These are phyloP conservation scores for Coemansia sp. DNA, from an alignment of 371 early-diverging fungal genomes.

Conservation along the genomic window DNA sequence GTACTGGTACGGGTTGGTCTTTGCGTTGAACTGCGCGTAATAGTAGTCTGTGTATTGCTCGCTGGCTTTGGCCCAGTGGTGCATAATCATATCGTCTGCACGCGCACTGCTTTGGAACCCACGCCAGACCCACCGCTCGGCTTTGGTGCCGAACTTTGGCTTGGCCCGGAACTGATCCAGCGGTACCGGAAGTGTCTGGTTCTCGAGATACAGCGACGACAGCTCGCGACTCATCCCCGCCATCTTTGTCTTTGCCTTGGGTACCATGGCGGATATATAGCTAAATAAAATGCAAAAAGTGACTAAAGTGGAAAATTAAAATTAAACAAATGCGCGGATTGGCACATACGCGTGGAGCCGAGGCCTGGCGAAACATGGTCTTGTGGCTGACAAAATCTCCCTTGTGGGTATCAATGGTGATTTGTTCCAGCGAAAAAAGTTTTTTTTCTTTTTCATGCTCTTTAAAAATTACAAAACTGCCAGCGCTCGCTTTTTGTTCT, in stretches of 20 bases:
- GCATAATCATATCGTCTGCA: slow-evolving; percentile 65
- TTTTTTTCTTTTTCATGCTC: slow-evolving; percentile 4
- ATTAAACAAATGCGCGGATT: background rate
- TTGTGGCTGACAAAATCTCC: background rate
- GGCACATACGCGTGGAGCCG: background rate
- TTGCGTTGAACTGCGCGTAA: slow-evolving; percentile 47
- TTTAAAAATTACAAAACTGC: background rate
- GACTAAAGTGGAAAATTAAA: too few species aligned
- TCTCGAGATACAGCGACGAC: slow-evolving; percentile 44
- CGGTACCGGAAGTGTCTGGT: slow-evolving; percentile 40
- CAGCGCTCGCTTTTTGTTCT: slow-evolving; percentile 2
- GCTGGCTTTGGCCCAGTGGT: slow-evolving; percentile 74
- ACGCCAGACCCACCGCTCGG: slow-evolving; percentile 68
- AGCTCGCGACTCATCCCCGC: slow-evolving; percentile 41
- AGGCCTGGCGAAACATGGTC: background rate
- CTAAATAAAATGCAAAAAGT: background rate
- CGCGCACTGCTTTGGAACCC: slow-evolving; percentile 78
- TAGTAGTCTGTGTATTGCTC: slow-evolving; percentile 54
- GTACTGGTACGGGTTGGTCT: slow-evolving; percentile 31
- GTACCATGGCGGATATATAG: slow-evolving; percentile 8
- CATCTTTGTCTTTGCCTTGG: slow-evolving; percentile 30
- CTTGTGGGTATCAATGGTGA: slow-evolving; percentile 11
- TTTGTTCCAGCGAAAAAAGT: background rate
- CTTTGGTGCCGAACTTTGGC: slow-evolving; percentile 64
- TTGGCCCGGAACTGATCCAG: slow-evolving; percentile 62